Base-by-base conservation (phyloP, 106 monocot species). In the Gastrodia elata region DNA sequence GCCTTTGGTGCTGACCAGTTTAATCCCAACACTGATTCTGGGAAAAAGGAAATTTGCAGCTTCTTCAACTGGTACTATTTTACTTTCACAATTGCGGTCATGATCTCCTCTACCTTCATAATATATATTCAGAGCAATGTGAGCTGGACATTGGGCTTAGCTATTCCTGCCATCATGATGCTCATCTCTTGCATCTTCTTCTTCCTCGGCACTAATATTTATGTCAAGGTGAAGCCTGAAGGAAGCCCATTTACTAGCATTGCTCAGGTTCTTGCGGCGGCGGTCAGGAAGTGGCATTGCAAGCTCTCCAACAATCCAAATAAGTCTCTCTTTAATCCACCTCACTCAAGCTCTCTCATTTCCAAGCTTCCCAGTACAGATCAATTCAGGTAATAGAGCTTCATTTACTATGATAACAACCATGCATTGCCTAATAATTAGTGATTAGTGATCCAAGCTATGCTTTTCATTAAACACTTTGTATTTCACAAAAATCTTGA, bases 31-130 rank as follows among this genome's bases (percentile, higher is more conserved):
- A 94, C 85, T 0, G 88, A 84, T 5, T 71, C 74, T 9, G 90
- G 90, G 5, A 65, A 64, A 71, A 75, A 73, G 10, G 90, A 85
- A 52, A 85, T 90, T 76, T 70, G 75, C 75, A 94, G 90, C 85
- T 94, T 94, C 87, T 90, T 93, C 90, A 93, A 90, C 77, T 87
- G 87, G 87, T 92, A 90, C 80, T 94, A 90, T 82, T 82, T 85
- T 77, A 88, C 87, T 73, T 82, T 84, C 84, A 86, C 84, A 33
- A 34, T 84, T 28, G 73, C 91, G 28, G 67, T 91, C 33, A 86
- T 91, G 84, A n/a, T 86, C 34, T 83, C 94, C 57, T 27, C 78
- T 34, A 94, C 94, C 0, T 14, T 84, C 61, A 86, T 94, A 39
- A 82, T 94, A 72, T 94, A 94, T 80, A 55, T 94, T 15, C 94